These are phyloP conservation scores for Viridothelium virens DNA, from an alignment of 495 filamentous ascomycete species.

Conservation along the genomic window DNA sequence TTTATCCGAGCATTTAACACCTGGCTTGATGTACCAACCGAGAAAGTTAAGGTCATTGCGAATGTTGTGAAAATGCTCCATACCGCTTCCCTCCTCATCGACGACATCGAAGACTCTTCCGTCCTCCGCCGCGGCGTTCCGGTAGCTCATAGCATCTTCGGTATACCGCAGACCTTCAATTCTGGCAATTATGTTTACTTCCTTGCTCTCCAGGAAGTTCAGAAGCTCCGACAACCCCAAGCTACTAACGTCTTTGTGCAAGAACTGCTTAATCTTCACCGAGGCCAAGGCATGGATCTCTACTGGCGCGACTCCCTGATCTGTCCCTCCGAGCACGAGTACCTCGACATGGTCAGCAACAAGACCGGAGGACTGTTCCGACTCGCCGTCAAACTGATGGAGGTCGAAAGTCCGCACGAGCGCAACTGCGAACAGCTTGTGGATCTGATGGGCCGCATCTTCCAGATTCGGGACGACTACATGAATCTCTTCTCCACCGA, in stretches of 20 bases:
- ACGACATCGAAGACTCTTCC: constrained; percentile 67
- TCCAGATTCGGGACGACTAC: constrained; percentile 76
- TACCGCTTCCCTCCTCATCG: constrained; percentile 84
- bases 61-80: constrained; percentile 89
- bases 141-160: constrained; percentile 91
- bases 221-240: constrained; percentile 62
- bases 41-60: constrained; percentile 74
- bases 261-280: constrained; percentile 87
- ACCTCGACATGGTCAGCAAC: constrained; percentile 97
- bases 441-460: constrained; percentile 83
- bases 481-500: constrained; percentile 67
- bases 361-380: constrained; percentile 96
- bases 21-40: constrained; percentile 79
- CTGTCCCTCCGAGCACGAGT: constrained; percentile 91
- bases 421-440: constrained; percentile 46
- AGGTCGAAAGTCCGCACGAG: constrained; percentile 51
- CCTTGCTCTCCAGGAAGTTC: constrained; percentile 64
- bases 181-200: constrained; percentile 97
- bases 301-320: constrained; percentile 94
- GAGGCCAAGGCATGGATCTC: constrained; percentile 95
- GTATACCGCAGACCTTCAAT: constrained; percentile 93
- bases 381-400: constrained; percentile 91
- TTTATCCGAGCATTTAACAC: constrained; percentile 85
- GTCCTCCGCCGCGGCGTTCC: constrained; percentile 78
- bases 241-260: constrained; percentile 74